Percentiles rank a stretch among this genome's conserved stretches.
phyloP scores from a whole-genome alignment of 345 rosid genomes.

The Aquilaria malaccensis region DNA sequence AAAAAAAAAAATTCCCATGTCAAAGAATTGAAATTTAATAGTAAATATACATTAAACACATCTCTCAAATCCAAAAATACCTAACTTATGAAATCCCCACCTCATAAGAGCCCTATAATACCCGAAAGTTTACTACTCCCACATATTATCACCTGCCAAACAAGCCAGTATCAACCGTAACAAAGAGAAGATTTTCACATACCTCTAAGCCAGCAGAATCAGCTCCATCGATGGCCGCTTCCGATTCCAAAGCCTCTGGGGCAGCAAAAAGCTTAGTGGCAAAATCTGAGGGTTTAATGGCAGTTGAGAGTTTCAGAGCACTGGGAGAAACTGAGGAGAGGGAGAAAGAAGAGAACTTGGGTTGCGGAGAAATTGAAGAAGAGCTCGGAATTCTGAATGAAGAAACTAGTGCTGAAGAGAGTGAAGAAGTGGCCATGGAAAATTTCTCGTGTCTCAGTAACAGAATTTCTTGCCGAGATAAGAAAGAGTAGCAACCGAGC shows the following conservation, averaged over 20 bases:
- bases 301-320: slow-evolving; percentile 18
- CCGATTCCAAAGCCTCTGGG: slow-evolving; percentile 48
- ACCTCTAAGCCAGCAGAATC: slow-evolving; percentile 41
- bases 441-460: not conserved
- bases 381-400: slow-evolving; percentile 34
- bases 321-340: slow-evolving; percentile 18
- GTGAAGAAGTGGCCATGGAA: slow-evolving; percentile 55
- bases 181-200: slow-evolving; percentile 1
- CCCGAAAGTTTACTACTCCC: not conserved
- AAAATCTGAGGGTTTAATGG: slow-evolving; percentile 31
- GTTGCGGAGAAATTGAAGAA: slow-evolving; percentile 24
- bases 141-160: slow-evolving; percentile 9
- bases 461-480: not conserved
- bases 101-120: too few relatives aligned
- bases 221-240: slow-evolving; percentile 36
- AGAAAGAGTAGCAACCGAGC: slow-evolving; percentile 3
- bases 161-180: not conserved
- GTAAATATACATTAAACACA: not conserved
- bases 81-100: not conserved
- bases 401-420: slow-evolving; percentile 42
- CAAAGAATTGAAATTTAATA: not conserved
- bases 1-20: slow-evolving; percentile 5
- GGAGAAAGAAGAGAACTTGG: slow-evolving; percentile 30
- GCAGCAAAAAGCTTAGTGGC: slow-evolving; percentile 47
- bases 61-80: not conserved